Evolutionary conservation across 768 basidiomycete genomes (phyloP), one percentile per base, ranked within the genome.

Genomic region (Boletus tylopilopsis): DNA sequence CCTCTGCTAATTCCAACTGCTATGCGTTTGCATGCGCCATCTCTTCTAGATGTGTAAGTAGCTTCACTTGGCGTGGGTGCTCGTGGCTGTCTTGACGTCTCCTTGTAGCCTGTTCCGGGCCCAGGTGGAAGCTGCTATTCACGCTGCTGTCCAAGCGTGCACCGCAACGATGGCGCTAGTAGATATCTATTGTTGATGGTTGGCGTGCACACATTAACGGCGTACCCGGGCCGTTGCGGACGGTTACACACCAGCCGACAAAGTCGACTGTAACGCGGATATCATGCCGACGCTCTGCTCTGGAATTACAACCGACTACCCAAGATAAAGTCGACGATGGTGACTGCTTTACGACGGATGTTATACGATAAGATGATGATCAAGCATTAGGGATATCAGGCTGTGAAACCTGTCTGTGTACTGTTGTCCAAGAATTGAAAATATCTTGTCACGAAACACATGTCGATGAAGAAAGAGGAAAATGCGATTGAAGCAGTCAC

Each of bases 11-110:
- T 32, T 0, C 10, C 2, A 38, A 46, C 43, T 66, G 64, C n/a
- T 64, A 67, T 11, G 54, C 51, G 15, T 66, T 63, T 23, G 64
- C 67, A n/a, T 66, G 67, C 33, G 68, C 60, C 5, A 64, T 66
- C 25, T 37, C 42, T 23, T 68, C 67, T 1, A 62, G 67, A 24
- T 68, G 64, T 30, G 67, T 66, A 36, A 62, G 67, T 57, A 19
- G 5, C 11, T 42, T 36, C 21, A 13, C 1, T 18, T 13, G 0
- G 15, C 2, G 12, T 2, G 21, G 19, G 23, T 18, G 30, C 37
- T 18, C 18, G 18, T 30, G 12, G 10, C 6, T 5, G 12, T 1
- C 6, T 49, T 54, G 16, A 69, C 27, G 13, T 11, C 2, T 3
- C 34, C 12, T 5, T 30, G 12, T 19, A 68, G 64, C 65, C 67